Base-by-base conservation (phyloP, 1,284 basidiomycete genomes). In the Ustilago vetiveriae region DNA sequence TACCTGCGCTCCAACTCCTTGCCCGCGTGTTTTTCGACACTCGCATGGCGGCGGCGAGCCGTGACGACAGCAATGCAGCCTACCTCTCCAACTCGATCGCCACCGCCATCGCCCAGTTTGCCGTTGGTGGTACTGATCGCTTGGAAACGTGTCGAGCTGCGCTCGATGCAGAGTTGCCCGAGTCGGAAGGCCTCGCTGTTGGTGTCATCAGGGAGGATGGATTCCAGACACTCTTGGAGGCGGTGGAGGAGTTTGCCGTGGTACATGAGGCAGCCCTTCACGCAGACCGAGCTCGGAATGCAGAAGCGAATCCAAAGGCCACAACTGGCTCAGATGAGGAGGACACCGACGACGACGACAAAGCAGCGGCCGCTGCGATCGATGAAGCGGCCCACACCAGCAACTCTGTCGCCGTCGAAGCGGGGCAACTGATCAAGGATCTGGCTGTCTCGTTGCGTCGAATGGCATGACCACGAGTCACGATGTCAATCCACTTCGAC, bases 291-390 rank as follows among this genome's bases (percentile, higher is more conserved):
- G 30, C 43, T 24, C 39, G 17, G 16, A 62, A 94, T 96, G 83
- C 91, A 93, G 88, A 93, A 88, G 51, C 91, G 94, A 83, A 88
- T 95, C 8, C 27, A 4, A 86, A 91, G 47, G 86, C 84, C 76
- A 92, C 92, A 1, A 93, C 87, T 83, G 48, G 51, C 6, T 40
- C 42, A 5, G 60, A 88, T 44, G 91, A 92, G 82, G 46, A 43
- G 13, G 47, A 30, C 7, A 45, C 23, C 16, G 53, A 30, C 7
- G 49, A 37, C 2, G 32, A 19, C 32, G 24, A 13, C 22, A 35
- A 13, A 4, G 24, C 19, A 23, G 49, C n/a, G 21, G 17, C 19
- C 24, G 11, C 33, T 9, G 30, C 27, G 14, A 24, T 32, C 8
- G 37, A 33, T 14, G 22, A 3, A 10, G 7, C n/a, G 29, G 49